These are phyloP conservation scores for Takashimella tepidaria DNA, from an alignment of 1,284 basidiomycete species.

Conservation along the genomic window DNA sequence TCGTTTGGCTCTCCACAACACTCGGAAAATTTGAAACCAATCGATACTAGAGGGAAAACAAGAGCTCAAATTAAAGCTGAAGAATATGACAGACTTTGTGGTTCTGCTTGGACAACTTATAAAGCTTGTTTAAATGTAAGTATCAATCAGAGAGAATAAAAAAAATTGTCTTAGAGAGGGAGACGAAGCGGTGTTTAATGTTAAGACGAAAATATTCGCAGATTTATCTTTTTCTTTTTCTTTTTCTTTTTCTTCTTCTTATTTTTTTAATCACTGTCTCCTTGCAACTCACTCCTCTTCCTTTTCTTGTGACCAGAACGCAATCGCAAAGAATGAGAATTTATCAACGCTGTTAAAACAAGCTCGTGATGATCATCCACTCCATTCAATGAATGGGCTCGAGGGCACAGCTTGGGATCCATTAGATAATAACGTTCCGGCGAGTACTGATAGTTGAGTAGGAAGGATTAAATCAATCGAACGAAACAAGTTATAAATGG, in stretches of 20 bases:
- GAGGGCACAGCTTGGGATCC: constrained; percentile 42
- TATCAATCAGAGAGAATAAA: no score
- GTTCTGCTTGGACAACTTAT: constrained; percentile 72
- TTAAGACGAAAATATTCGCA: no score
- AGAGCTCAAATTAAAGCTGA: constrained; percentile 54
- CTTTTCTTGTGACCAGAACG: no score
- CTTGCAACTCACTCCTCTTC: no score
- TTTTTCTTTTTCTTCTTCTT: no score
- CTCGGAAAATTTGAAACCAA: constrained; percentile 7
- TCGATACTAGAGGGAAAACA: constrained; percentile 38
- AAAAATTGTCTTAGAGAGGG: no score
- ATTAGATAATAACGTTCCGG: no score
- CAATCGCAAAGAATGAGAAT: constrained; percentile 67
- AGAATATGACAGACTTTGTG: constrained; percentile 77
- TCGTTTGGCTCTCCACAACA: neutral
- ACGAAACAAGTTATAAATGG: neutral
- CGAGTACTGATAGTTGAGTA: no score
- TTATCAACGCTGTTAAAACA: constrained; percentile 69
- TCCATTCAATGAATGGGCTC: constrained; percentile 46
- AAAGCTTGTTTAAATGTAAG: constrained; percentile 69
- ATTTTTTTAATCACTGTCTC: no score
- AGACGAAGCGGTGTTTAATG: no score
- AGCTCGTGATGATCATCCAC: constrained; percentile 73
- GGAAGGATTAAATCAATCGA: no score
- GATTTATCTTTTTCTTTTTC: no score